A percentile compares a stretch with the other conserved stretches of the same genome.
Conservation (phyloP, 257 asterid species). For the Solanum bukasovii region DNA sequence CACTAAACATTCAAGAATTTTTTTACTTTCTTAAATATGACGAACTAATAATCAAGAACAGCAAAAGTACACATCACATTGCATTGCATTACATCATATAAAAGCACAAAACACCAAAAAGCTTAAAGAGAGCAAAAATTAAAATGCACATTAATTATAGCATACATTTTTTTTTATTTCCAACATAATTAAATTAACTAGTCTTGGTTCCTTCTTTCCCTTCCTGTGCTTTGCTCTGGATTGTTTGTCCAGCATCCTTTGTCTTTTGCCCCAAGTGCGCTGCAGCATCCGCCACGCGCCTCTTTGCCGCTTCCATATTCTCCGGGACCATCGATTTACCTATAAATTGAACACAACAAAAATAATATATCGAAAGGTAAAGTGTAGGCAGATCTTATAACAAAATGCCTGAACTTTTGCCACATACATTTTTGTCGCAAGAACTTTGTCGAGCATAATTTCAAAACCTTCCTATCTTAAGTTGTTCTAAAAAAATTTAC, state of each 20-base stretch:
- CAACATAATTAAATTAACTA: background rate
- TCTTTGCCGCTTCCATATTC: slow-evolving; percentile 45
- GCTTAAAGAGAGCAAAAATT: background rate
- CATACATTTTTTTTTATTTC: background rate
- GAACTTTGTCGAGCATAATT: background rate
- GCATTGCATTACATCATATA: background rate
- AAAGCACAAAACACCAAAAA: background rate
- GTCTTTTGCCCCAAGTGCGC: slow-evolving; percentile 47
- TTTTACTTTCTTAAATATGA: background rate
- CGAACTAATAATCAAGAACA: background rate
- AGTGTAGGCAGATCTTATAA: no score
- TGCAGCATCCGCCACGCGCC: slow-evolving; percentile 50
- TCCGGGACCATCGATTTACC: slow-evolving; percentile 26
- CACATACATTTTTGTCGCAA: background rate
- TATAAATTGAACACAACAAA: background rate
- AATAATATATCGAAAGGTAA: fast-evolving
- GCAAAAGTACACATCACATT: background rate
- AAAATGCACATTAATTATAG: background rate
- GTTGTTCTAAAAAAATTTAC: background rate
- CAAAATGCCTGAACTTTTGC: background rate
- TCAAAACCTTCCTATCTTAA: background rate
- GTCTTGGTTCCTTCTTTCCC: slow-evolving; percentile 8
- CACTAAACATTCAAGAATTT: no score
- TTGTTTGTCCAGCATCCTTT: slow-evolving; percentile 47
- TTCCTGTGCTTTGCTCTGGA: slow-evolving; percentile 51